Conservation (phyloP, 495 filamentous ascomycete genomes). For the Aspergillus homomorphus region DNA sequence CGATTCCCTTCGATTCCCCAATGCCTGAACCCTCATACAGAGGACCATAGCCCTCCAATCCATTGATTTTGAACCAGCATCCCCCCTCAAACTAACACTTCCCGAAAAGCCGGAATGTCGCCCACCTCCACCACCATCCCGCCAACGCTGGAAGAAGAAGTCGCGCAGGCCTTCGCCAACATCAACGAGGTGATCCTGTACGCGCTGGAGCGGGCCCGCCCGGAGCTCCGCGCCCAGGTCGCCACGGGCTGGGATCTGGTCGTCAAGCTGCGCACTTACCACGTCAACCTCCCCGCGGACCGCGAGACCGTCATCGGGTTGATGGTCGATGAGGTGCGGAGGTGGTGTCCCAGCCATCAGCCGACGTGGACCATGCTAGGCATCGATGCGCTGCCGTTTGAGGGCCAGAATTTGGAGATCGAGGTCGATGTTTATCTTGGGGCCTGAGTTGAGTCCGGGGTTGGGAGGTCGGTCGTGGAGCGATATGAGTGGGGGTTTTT, state of each 20-base stretch:
- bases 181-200: conserved; percentile 18
- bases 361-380: conserved; percentile 18
- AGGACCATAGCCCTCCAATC: no score
- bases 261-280: conserved; percentile 14
- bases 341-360: conserved; percentile 17
- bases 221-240: not conserved
- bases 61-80: no score
- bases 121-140: conserved; percentile 11
- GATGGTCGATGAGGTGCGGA: conserved; percentile 15
- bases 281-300: conserved; percentile 9
- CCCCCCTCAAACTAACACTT: not conserved
- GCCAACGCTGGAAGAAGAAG: conserved; percentile 14
- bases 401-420: conserved; percentile 17
- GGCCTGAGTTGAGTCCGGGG: not conserved
- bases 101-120: conserved; percentile 12
- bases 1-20: not conserved
- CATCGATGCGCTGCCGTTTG: conserved; percentile 17
- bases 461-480: not conserved
- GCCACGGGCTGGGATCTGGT: conserved; percentile 14
- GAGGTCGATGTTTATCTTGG: conserved; percentile 17
- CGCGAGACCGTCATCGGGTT: conserved; percentile 9
- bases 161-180: conserved; percentile 18
- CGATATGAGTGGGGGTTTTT: not conserved
- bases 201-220: conserved; percentile 4
- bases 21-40: no score